Evolutionary conservation across 2,329 filamentous ascomycete species (phyloP).

Genomic region (Cercospora citrullina): DNA sequence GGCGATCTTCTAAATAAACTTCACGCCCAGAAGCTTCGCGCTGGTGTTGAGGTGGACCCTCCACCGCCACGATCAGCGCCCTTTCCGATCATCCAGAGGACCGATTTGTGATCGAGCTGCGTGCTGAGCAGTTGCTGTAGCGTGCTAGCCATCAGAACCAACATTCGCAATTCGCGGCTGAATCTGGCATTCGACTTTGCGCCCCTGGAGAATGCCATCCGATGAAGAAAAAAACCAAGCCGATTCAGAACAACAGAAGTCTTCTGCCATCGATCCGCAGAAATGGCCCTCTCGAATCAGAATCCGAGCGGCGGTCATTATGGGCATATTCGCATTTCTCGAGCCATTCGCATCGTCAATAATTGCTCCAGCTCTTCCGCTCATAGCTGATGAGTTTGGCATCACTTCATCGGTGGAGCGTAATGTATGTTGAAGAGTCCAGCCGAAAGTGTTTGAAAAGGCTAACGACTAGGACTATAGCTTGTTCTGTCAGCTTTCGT

Average conservation of each 20-base stretch:
- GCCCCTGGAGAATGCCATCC: not conserved
- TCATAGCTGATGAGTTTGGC: not conserved
- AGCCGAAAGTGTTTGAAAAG: too few relatives aligned
- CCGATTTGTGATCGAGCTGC: not conserved
- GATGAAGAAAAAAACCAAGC: not conserved
- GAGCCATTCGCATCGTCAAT: not conserved
- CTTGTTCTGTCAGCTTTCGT: not conserved
- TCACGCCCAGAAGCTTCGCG: not conserved
- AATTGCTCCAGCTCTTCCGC: not conserved
- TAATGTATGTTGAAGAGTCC: not conserved
- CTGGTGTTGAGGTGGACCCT: not conserved
- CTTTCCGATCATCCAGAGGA: not conserved
- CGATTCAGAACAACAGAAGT: not conserved
- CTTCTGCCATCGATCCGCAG: not conserved
- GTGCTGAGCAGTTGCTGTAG: not conserved
- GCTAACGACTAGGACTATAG: not conserved
- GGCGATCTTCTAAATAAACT: not conserved
- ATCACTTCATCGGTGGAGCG: not conserved
- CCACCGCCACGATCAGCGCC: not conserved
- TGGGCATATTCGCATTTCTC: not conserved
- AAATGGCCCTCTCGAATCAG: not conserved
- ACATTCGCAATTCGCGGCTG: not conserved
- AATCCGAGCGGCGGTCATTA: not conserved
- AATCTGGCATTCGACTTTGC: not conserved
- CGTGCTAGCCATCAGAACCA: not conserved